A percentile compares a stretch with the other conserved stretches of the same genome.
Evolutionary conservation across 257 asterid genomes (phyloP).

Genomic region (Mitragyna speciosa): DNA sequence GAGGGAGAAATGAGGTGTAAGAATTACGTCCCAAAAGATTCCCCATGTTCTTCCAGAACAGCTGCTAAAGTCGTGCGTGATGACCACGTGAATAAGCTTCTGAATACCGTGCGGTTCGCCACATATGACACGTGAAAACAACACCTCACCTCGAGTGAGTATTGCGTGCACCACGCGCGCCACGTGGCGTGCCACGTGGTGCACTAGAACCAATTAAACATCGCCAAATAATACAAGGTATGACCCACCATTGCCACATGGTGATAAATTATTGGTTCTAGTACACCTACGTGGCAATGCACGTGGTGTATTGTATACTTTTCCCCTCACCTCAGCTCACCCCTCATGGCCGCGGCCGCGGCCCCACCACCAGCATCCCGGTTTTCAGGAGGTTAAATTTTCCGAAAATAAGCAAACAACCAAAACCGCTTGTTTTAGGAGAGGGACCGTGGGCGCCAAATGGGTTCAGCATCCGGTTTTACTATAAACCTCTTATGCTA

Average conservation of each 20-base stretch:
- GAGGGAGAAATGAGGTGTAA: background rate
- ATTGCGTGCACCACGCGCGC: too few relatives aligned
- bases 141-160: constrained; percentile 8
- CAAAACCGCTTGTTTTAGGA: background rate
- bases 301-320: too few relatives aligned
- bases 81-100: constrained; percentile 24
- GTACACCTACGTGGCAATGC: too few relatives aligned
- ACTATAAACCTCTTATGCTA: background rate
- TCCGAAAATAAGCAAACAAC: background rate
- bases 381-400: constrained; percentile 32
- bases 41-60: background rate
- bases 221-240: too few relatives aligned
- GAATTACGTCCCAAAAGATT: background rate
- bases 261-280: too few relatives aligned
- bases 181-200: too few relatives aligned
- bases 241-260: too few relatives aligned
- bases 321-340: background rate
- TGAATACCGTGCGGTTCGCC: constrained; percentile 28
- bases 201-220: too few relatives aligned
- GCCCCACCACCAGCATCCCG: constrained; percentile 28
- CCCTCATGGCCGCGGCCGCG: background rate
- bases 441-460: constrained; percentile 20
- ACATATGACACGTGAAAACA: constrained; percentile 35
- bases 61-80: constrained; percentile 17
- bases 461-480: constrained; percentile 17